Base-by-base conservation (phyloP, 805 yeast species). In the Ogataea sp. region DNA sequence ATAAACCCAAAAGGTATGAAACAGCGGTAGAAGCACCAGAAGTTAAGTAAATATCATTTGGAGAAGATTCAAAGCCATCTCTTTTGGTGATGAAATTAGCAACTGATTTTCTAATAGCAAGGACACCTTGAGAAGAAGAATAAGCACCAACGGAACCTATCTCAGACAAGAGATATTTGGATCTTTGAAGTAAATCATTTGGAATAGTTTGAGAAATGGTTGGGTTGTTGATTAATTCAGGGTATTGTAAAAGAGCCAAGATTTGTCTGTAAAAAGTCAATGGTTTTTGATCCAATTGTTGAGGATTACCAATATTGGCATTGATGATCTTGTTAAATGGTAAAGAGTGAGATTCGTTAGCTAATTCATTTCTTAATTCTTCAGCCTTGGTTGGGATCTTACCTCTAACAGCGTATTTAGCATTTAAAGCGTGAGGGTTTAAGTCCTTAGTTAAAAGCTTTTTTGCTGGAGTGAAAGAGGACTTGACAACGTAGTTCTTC, bases 251-350 rank as follows among this genome's bases (percentile, higher is more conserved):
- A 33, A 89, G 61, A 1, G 97, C 76, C 43, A 90, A 66, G 4
- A 89, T 95, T 58, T 89, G 95, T 52, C 99, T 75, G 62, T 87
- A 89, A 68, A 93, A 93, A n/a, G 95, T 85, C 51, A 93, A 69
- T 1, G 99, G 98, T 53, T 80, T 73, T 61, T 93, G 99, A 50
- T 87, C 90, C 56, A 93, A 70, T 59, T 90, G 97, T 62, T 93
- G 99, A 2, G 99, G 99, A 58, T 93, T 93, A 24, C 99, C 99
- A 46, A 93, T 93, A 58, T 93, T 93, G 46, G 96, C 93, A 53
- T 78, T 80, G 56, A 94, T 83, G 51, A 93, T 84, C 43, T 73
- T 66, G 32, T 73, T 63, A 56, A 88, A 93, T 1, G 95, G 95
- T 47, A 87, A 65, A 5, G 83, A 75, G 16, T 67, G 68, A 20